These are phyloP conservation scores for Drosera capensis DNA, from an alignment of 148 eudicot genomes.

Conservation along the genomic window DNA sequence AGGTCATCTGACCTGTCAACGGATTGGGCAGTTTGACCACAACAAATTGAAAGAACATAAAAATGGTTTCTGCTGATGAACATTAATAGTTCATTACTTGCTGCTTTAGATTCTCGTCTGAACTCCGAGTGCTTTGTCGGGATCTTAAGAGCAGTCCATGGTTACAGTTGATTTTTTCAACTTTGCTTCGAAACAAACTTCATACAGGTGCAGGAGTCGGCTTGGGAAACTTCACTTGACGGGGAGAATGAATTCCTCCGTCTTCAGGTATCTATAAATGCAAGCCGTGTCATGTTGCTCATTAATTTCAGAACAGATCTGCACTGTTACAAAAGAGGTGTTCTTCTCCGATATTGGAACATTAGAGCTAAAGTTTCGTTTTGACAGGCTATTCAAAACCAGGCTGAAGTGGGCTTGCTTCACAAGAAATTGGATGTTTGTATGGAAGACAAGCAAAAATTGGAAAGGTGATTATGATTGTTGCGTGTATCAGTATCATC, in stretches of 20 bases:
- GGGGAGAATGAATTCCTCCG: conserved; percentile 88
- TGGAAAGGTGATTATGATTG: conserved; percentile 69
- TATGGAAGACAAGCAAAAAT: conserved; percentile 42
- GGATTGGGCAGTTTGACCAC: no score
- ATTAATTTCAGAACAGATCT: no score
- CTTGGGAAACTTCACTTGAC: conserved; percentile 38
- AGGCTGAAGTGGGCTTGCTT: conserved; percentile 62
- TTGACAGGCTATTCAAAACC: conserved; percentile 87
- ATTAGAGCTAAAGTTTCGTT: neutral
- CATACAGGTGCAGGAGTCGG: conserved; percentile 44
- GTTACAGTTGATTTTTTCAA: conserved; percentile 1
- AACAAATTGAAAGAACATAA: no score
- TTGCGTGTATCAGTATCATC: no score
- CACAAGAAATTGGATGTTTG: conserved; percentile 43
- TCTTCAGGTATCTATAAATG: conserved; percentile 39
- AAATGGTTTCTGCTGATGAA: no score
- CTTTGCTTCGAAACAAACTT: conserved; percentile 3
- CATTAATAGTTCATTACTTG: no score
- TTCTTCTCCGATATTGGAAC: neutral
- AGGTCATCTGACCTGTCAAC: no score
- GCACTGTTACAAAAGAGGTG: no score
- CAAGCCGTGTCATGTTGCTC: neutral
- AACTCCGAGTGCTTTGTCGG: no score
- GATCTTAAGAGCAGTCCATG: neutral
- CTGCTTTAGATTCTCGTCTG: no score